Conservation (phyloP, 1,284 basidiomycete genomes). For the Marasmius fiardii region DNA sequence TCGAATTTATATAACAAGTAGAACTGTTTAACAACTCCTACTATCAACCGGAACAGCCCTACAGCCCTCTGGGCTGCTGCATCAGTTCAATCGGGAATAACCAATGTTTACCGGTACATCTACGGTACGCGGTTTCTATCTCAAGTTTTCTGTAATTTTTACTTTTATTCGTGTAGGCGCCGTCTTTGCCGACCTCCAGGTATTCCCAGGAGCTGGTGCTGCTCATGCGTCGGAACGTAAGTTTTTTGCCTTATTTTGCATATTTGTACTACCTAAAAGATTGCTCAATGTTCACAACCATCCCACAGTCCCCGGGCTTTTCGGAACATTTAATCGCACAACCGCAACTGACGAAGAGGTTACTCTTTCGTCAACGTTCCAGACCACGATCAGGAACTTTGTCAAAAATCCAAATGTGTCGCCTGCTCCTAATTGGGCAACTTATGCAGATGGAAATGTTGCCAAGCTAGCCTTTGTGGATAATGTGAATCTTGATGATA, state of each 20-base stretch:
- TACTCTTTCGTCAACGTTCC: slow-evolving; percentile 16
- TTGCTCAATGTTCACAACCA: no score
- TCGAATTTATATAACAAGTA: no score
- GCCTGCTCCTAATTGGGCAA: slow-evolving; percentile 17
- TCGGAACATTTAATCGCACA: slow-evolving; percentile 15
- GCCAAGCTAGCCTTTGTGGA: slow-evolving; percentile 17
- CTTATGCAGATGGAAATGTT: slow-evolving; percentile 7
- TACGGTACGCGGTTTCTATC: slow-evolving; percentile 9
- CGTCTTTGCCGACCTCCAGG: slow-evolving; percentile 16
- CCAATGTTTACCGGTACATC: slow-evolving; percentile 14
- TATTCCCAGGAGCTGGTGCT: slow-evolving; percentile 15
- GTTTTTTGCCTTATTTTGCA: no score
- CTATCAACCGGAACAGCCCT: slow-evolving; percentile 13
- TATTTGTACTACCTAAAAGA: no score
- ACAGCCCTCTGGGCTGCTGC: slow-evolving; percentile 16
- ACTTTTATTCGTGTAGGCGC: slow-evolving; percentile 12
- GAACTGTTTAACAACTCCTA: no score
- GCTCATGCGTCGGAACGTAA: slow-evolving; percentile 17
- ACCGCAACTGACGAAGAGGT: slow-evolving; percentile 14
- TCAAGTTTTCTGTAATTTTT: not conserved
- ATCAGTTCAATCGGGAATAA: slow-evolving; percentile 12
- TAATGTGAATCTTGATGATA: slow-evolving; percentile 13
- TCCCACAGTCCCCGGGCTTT: slow-evolving; percentile 14
- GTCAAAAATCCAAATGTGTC: slow-evolving; percentile 16
- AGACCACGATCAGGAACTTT: slow-evolving; percentile 16